Conservation (phyloP, 148 eudicot species). For the Heliamphora exappendiculata region DNA sequence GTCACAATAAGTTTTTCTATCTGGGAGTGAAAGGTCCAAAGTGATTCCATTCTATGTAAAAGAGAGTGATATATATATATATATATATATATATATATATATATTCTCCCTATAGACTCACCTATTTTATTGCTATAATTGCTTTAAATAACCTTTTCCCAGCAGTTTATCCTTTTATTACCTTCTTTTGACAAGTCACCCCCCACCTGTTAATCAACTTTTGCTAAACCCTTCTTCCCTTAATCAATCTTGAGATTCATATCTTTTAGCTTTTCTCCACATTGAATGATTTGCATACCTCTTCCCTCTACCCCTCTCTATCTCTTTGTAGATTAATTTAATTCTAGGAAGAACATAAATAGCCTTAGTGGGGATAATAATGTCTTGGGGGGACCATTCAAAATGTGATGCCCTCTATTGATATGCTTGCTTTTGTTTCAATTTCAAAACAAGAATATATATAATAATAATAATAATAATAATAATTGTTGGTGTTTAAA, state of each 20-base stretch:
- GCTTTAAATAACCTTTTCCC: background rate
- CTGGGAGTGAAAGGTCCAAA: constrained; percentile 9
- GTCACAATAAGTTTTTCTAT: no score
- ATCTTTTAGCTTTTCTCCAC: constrained; percentile 2
- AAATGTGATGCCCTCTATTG: constrained; percentile 3
- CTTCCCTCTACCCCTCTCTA: background rate
- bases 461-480: no score
- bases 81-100: no score
- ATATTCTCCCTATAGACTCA: background rate
- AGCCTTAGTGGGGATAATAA: constrained; percentile 12
- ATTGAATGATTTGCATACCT: background rate
- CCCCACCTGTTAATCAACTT: background rate
- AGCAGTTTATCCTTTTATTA: background rate
- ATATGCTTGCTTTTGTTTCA: background rate
- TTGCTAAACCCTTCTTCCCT: background rate
- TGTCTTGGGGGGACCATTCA: constrained; percentile 18
- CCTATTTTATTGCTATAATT: background rate
- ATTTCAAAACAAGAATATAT: no score
- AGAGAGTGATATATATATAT: background rate
- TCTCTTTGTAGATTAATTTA: background rate
- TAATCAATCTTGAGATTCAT: background rate
- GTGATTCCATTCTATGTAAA: constrained; percentile 1
- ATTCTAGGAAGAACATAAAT: background rate
- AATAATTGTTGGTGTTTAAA: no score
- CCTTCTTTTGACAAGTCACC: background rate